Percentiles rank a stretch among this genome's conserved stretches.
These are phyloP conservation scores for Marchantia paleacea DNA, from an alignment of 225 moss, liverwort and hornwort species.

Conservation along the genomic window DNA sequence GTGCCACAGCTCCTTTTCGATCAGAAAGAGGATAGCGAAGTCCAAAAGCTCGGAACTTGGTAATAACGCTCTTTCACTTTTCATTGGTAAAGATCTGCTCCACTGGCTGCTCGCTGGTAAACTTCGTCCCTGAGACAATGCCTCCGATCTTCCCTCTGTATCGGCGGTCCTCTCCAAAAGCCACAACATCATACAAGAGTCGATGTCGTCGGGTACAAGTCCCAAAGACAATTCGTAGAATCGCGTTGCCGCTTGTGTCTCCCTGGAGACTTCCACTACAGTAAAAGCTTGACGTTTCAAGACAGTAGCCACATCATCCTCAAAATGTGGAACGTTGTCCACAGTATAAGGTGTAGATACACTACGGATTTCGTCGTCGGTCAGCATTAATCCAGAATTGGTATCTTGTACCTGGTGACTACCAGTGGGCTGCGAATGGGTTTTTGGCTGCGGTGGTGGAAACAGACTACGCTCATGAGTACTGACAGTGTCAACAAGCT, in stretches of 20 bases:
- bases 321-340: constrained; percentile 20
- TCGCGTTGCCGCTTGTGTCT: constrained; percentile 54
- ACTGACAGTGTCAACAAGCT: background rate
- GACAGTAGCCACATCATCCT: constrained; percentile 54
- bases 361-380: background rate
- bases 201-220: constrained; percentile 56
- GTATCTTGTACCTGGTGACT: constrained; percentile 18
- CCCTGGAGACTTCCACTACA: constrained; percentile 57
- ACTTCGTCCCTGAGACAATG: background rate
- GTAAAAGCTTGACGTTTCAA: constrained; percentile 72
- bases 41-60: constrained; percentile 63
- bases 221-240: constrained; percentile 62
- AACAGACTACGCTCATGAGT: constrained; percentile 15
- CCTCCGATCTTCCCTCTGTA: constrained; percentile 27
- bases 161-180: constrained; percentile 59
- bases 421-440: constrained; percentile 6
- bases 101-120: background rate
- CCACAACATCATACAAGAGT: constrained; percentile 85
- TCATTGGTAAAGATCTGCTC: constrained; percentile 29
- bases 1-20: constrained; percentile 79
- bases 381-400: background rate
- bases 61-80: constrained; percentile 32
- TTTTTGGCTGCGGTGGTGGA: constrained; percentile 6
- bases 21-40: constrained; percentile 58
- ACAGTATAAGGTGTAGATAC: too few relatives aligned